Percentiles rank a stretch among this genome's conserved stretches.
These are phyloP conservation scores for Gastrodia elata DNA, from an alignment of 106 monocot species.

Conservation along the genomic window DNA sequence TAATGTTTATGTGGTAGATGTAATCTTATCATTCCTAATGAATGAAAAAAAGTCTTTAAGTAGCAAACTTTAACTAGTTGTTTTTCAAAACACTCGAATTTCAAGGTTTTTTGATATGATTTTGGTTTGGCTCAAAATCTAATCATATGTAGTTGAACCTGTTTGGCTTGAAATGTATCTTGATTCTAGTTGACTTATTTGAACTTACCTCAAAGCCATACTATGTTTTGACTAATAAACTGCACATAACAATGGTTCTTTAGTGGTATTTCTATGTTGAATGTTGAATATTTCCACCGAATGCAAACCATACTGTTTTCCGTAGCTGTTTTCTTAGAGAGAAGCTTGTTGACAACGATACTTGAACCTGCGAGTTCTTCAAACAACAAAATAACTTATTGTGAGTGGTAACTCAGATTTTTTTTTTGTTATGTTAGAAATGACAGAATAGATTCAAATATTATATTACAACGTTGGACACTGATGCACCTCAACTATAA, in stretches of 20 bases:
- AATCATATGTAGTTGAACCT: background rate
- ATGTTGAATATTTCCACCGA: background rate
- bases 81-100: background rate
- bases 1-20: too few species aligned
- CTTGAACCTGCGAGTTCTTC: background rate
- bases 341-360: background rate
- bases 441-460: background rate
- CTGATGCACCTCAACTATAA: background rate
- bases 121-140: background rate
- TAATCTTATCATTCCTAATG: too few species aligned
- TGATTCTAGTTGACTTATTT: background rate
- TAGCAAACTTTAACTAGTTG: background rate
- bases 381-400: background rate
- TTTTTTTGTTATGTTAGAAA: background rate
- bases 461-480: background rate
- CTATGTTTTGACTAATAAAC: background rate
- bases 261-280: background rate
- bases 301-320: background rate
- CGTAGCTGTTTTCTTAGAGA: background rate
- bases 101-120: background rate
- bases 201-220: background rate
- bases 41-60: too few species aligned
- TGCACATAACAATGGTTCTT: background rate
- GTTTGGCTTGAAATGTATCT: background rate
- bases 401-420: background rate